Percentiles rank a stretch among this genome's conserved stretches.
phyloP scores from a whole-genome alignment of 495 filamentous ascomycete genomes.

The Podospora bellae-mahoneyi region DNA sequence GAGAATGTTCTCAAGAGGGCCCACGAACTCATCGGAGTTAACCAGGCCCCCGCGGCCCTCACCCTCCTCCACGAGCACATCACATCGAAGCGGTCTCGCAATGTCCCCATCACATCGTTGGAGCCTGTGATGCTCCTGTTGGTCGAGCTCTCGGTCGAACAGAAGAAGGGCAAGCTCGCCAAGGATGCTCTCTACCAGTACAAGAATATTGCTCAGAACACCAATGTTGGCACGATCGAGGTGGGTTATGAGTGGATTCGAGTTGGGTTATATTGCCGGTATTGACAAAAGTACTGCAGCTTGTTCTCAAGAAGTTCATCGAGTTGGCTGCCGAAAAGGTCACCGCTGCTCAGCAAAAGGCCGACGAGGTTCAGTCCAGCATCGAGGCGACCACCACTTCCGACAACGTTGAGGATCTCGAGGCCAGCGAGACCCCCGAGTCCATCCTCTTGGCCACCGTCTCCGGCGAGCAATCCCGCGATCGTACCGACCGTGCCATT shows the following conservation, averaged over 20 bases:
- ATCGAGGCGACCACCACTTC: slow-evolving; percentile 67
- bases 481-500: slow-evolving; percentile 94
- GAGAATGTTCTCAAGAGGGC: slow-evolving; percentile 99
- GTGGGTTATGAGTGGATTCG: slow-evolving; percentile 36
- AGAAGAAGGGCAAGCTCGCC: slow-evolving; percentile 94
- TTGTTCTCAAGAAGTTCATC: slow-evolving; percentile 95
- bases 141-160: slow-evolving; percentile 92
- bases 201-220: slow-evolving; percentile 99
- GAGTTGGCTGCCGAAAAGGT: slow-evolving; percentile 95
- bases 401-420: slow-evolving; percentile 82
- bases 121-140: slow-evolving; percentile 98
- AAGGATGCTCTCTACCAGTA: slow-evolving; percentile 99
- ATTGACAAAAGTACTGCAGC: slow-evolving; percentile 42
- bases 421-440: slow-evolving; percentile 95
- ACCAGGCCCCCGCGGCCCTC: slow-evolving; percentile 86
- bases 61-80: slow-evolving; percentile 98
- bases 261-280: slow-evolving; percentile 16
- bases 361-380: slow-evolving; percentile 86
- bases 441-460: slow-evolving; percentile 97
- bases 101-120: slow-evolving; percentile 91
- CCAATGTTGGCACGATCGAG: slow-evolving; percentile 97
- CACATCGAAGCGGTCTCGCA: slow-evolving; percentile 93
- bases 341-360: slow-evolving; percentile 91
- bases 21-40: slow-evolving; percentile 96
- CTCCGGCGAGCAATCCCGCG: slow-evolving; percentile 93